phyloP scores from a whole-genome alignment of 148 eudicot species.

The Fagopyrum esculentum region DNA sequence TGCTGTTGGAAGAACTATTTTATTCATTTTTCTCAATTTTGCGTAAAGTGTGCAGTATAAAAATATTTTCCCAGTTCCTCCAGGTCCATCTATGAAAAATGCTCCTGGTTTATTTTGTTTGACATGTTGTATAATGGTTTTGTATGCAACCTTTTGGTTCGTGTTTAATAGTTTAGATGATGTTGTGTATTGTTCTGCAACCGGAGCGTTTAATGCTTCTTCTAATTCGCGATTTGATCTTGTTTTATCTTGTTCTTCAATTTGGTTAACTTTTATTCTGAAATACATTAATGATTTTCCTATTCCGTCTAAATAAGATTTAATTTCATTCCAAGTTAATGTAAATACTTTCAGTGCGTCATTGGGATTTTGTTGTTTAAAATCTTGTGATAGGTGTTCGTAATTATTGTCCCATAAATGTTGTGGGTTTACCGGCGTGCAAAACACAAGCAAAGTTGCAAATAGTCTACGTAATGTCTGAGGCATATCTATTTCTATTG shows the following conservation, averaged over 20 bases:
- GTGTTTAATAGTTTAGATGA: background rate
- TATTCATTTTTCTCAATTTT: too few relatives aligned
- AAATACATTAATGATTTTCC: background rate
- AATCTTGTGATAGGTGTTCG: background rate
- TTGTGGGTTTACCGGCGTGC: too few relatives aligned
- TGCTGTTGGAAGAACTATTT: too few relatives aligned
- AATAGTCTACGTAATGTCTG: background rate
- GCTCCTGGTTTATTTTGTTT: background rate
- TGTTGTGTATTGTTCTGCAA: background rate
- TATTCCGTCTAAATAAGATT: too few relatives aligned
- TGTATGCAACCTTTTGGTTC: background rate
- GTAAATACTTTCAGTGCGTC: too few relatives aligned
- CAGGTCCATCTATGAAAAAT: background rate
- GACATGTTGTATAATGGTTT: too few relatives aligned
- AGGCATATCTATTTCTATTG: background rate
- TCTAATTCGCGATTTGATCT: background rate
- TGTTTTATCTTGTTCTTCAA: rapidly evolving
- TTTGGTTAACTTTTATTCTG: too few relatives aligned
- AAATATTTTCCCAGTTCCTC: background rate
- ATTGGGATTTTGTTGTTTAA: too few relatives aligned
- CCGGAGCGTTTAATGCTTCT: background rate
- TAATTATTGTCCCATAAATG: background rate
- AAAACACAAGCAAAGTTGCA: background rate
- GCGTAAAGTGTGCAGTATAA: background rate
- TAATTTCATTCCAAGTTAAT: background rate